Conservation (phyloP, 2,329 filamentous ascomycete genomes). For the Fusarium lateritium region DNA sequence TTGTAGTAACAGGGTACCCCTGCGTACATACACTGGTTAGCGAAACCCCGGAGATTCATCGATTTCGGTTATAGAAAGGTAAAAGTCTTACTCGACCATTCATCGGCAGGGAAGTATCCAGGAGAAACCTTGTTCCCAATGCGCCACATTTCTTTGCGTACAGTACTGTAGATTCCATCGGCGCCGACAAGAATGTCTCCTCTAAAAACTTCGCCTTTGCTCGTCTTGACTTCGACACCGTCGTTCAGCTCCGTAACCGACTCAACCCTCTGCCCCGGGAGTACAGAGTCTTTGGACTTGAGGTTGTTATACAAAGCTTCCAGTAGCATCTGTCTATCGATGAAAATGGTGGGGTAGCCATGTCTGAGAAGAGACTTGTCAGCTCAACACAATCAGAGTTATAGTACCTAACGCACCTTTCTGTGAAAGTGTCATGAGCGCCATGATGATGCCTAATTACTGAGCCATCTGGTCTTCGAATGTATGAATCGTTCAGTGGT, state of each 20-base stretch:
- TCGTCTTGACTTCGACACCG: neutral
- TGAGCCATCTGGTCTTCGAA: slow-evolving; percentile 2
- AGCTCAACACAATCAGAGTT: neutral
- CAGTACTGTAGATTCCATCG: slow-evolving; percentile 59
- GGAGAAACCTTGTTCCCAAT: slow-evolving; percentile 11
- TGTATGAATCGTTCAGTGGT: neutral
- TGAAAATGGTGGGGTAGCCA: slow-evolving; percentile 53
- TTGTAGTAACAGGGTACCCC: slow-evolving; percentile 23
- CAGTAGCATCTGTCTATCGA: slow-evolving; percentile 56
- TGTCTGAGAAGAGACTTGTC: slow-evolving; percentile 23
- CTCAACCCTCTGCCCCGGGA: slow-evolving; percentile 34
- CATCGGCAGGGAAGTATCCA: slow-evolving; percentile 14
- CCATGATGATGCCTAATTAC: neutral
- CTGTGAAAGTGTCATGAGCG: fast-evolving
- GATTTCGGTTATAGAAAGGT: neutral
- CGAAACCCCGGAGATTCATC: neutral
- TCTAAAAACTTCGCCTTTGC: slow-evolving; percentile 29
- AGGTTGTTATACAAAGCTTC: slow-evolving; percentile 54
- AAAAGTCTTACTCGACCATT: slow-evolving; percentile 18
- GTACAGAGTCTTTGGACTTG: slow-evolving; percentile 45
- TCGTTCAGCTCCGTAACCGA: neutral
- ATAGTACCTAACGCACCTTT: neutral
- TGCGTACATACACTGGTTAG: neutral
- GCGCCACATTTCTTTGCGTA: slow-evolving; percentile 53
- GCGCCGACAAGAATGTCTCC: slow-evolving; percentile 57